These are phyloP conservation scores for Miamiensis avidus DNA, from an alignment of 169 alveolate genomes.

Conservation along the genomic window DNA sequence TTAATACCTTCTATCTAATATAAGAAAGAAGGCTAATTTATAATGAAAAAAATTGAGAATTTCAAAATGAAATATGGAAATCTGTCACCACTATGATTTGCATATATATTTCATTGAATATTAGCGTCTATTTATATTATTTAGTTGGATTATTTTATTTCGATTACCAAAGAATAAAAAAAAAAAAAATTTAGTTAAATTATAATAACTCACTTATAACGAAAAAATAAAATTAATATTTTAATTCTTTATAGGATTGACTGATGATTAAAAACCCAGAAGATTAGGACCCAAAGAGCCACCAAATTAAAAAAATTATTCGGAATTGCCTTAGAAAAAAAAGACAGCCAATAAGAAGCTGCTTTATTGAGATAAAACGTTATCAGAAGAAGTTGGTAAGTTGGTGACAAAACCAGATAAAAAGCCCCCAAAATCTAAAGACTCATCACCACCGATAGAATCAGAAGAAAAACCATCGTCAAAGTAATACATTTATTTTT, in stretches of 20 bases:
- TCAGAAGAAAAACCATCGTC: slow-evolving; percentile 94
- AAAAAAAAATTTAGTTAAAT: too few species aligned
- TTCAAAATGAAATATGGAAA: too few species aligned
- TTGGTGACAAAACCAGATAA: slow-evolving; percentile 89
- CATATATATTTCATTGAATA: too few species aligned
- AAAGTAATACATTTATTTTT: slow-evolving; percentile 41
- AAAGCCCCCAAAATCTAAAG: slow-evolving; percentile 99
- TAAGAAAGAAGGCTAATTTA: too few species aligned
- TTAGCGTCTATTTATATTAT: too few species aligned
- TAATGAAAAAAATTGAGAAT: too few species aligned
- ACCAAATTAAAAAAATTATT: slow-evolving; percentile 96
- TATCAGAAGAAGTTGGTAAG: slow-evolving; percentile 60
- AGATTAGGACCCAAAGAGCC: slow-evolving; percentile 99
- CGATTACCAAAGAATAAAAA: too few species aligned
- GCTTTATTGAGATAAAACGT: slow-evolving; percentile 67
- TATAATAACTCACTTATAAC: too few species aligned
- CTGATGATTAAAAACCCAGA: slow-evolving; percentile 96
- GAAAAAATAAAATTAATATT: too few species aligned
- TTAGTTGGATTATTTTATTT: too few species aligned
- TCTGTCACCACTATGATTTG: too few species aligned
- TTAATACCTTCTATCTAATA: too few species aligned
- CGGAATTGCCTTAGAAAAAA: slow-evolving; percentile 81
- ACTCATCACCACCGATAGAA: slow-evolving; percentile 97
- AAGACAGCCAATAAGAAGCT: slow-evolving; percentile 55
- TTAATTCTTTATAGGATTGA: slow-evolving; percentile 89